phyloP scores from a whole-genome alignment of 164 flowering plant genomes.

The Umbellularia californica region DNA sequence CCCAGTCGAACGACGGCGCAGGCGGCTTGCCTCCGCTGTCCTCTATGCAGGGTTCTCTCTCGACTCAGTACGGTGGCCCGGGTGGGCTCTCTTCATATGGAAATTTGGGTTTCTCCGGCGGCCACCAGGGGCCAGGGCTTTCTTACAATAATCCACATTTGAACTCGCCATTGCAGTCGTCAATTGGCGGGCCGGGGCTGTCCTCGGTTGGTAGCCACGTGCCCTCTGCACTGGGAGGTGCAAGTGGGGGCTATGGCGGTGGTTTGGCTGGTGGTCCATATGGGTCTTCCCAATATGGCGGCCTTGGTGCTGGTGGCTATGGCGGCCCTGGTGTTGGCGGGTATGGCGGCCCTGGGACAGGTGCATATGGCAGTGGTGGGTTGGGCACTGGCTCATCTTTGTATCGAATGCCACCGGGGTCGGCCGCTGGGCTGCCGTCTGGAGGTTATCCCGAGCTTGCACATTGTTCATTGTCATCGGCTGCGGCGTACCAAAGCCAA shows the following conservation, averaged over 20 bases:
- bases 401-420: conserved; percentile 62
- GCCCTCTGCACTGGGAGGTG: conserved; percentile 38
- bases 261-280: conserved; percentile 21
- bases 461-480: conserved; percentile 46
- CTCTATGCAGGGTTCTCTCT: conserved; percentile 21
- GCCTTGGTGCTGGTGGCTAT: conserved; percentile 18
- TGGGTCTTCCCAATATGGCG: conserved; percentile 14
- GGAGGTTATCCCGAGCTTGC: conserved; percentile 57
- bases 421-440: conserved; percentile 48
- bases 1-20: conserved; percentile 37
- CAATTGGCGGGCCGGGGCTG: conserved; percentile 30
- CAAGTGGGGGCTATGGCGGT: conserved; percentile 33
- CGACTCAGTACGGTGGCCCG: conserved; percentile 28
- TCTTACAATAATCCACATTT: conserved; percentile 19
- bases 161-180: conserved; percentile 26
- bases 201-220: conserved; percentile 36
- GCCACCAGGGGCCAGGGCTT: conserved; percentile 28
- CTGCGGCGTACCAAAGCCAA: conserved; percentile 47
- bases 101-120: conserved; percentile 36
- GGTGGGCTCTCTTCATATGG: conserved; percentile 29
- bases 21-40: conserved; percentile 35
- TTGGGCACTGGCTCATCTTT: conserved; percentile 35
- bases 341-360: conserved; percentile 15
- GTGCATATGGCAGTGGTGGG: conserved; percentile 28
- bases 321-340: conserved; percentile 18